Conservation (phyloP, 768 basidiomycete species). For the Leccinellum albellum region DNA sequence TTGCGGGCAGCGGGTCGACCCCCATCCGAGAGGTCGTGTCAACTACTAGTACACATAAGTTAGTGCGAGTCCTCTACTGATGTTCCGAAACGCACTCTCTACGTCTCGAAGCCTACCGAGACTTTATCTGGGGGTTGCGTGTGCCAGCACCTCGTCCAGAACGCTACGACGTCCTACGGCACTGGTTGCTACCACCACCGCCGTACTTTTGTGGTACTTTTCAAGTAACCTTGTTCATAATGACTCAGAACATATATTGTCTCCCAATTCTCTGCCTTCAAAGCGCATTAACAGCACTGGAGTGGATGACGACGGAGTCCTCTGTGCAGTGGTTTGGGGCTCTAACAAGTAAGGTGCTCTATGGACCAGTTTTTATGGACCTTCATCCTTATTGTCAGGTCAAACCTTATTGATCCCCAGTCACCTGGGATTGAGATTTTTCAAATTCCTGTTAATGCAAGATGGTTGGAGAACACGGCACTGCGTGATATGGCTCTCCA, state of each 20-base stretch:
- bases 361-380: background rate
- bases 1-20: background rate
- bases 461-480: conserved; percentile 64
- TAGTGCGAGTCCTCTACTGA: no score
- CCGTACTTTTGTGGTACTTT: conserved; percentile 38
- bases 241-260: conserved; percentile 24
- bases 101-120: background rate
- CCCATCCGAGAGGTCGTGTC: background rate
- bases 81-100: conserved; percentile 12
- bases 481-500: conserved; percentile 72
- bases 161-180: conserved; percentile 11
- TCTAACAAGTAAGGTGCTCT: conserved; percentile 56
- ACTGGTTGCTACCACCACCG: conserved; percentile 20
- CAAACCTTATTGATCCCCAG: conserved; percentile 42
- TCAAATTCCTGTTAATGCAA: conserved; percentile 46
- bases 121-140: conserved; percentile 8
- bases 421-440: conserved; percentile 38
- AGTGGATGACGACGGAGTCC: conserved; percentile 22
- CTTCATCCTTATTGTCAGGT: conserved; percentile 33
- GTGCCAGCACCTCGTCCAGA: background rate
- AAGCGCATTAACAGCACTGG: conserved; percentile 21
- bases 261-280: background rate
- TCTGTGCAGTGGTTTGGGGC: conserved; percentile 66
- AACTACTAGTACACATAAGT: no score
- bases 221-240: conserved; percentile 34